These are phyloP conservation scores for Clarireedia hainanense DNA, from an alignment of 2,329 filamentous ascomycete species.

Conservation along the genomic window DNA sequence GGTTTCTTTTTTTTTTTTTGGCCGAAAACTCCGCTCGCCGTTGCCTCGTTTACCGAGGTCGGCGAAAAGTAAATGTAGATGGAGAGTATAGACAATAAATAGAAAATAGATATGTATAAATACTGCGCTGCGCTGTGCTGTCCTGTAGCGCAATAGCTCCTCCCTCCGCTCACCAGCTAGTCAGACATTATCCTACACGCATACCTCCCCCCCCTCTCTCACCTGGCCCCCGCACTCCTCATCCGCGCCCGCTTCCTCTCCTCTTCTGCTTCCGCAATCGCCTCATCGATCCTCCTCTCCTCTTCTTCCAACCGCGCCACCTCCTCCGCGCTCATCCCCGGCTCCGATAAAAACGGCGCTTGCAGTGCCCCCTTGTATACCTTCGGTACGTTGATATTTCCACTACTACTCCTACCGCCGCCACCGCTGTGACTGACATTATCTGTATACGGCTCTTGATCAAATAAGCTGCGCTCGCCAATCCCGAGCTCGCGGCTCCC, in stretches of 20 bases:
- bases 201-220: too few species aligned
- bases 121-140: not conserved
- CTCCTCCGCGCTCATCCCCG: conserved; percentile 23
- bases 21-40: not conserved
- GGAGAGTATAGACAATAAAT: not conserved
- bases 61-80: not conserved
- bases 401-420: not conserved
- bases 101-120: not conserved
- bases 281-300: conserved; percentile 26
- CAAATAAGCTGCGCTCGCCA: not conserved
- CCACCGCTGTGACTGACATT: not conserved
- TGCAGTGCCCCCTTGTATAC: not conserved
- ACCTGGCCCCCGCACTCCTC: not conserved
- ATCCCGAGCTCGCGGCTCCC: not conserved
- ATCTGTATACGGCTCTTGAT: not conserved
- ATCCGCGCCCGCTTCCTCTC: conserved; percentile 8
- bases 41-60: not conserved
- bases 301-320: conserved; percentile 24
- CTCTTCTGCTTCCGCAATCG: conserved; percentile 24
- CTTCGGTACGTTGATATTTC: not conserved
- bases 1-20: not conserved
- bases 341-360: conserved; percentile 17
- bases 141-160: too few species aligned
- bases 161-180: too few species aligned
- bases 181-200: not conserved